Conservation (phyloP, 345 rosid species). For the Microcos paniculata region DNA sequence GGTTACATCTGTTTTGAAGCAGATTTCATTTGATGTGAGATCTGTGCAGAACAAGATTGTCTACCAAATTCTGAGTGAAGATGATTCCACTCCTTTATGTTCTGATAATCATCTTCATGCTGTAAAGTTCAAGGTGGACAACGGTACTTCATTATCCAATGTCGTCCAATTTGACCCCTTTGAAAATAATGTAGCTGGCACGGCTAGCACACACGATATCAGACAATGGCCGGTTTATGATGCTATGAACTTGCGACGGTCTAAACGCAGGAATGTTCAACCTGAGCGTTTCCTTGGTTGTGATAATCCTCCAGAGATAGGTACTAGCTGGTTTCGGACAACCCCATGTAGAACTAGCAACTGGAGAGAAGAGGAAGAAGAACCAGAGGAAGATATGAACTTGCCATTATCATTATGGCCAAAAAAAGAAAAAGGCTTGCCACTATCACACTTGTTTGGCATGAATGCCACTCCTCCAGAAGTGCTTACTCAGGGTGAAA, state of each 20-base stretch:
- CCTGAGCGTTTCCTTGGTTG: conserved; percentile 65
- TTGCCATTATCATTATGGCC: conserved; percentile 31
- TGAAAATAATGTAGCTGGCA: conserved; percentile 23
- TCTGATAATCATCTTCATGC: conserved; percentile 28
- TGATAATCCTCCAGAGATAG: conserved; percentile 35
- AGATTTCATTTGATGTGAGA: conserved; percentile 46
- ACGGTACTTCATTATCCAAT: conserved; percentile 39
- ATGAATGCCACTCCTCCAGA: conserved; percentile 13
- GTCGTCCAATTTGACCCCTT: conserved; percentile 37
- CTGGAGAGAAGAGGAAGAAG: conserved; percentile 38
- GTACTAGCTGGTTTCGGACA: conserved; percentile 43
- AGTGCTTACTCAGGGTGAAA: conserved; percentile 24
- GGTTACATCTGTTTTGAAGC: conserved; percentile 62
- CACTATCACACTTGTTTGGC: conserved; percentile 41
- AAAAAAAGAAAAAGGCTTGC: too few species aligned
- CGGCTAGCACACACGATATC: conserved; percentile 17
- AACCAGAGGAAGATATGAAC: conserved; percentile 46
- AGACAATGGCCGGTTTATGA: conserved; percentile 31
- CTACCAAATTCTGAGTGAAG: conserved; percentile 52
- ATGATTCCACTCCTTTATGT: conserved; percentile 25
- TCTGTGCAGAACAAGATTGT: conserved; percentile 59
- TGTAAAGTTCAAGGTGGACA: conserved; percentile 52
- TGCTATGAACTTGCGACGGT: conserved; percentile 58
- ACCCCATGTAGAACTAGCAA: conserved; percentile 44
- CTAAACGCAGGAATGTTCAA: conserved; percentile 60